phyloP scores from a whole-genome alignment of 257 asterid species.

The Solanum tarapatanum region DNA sequence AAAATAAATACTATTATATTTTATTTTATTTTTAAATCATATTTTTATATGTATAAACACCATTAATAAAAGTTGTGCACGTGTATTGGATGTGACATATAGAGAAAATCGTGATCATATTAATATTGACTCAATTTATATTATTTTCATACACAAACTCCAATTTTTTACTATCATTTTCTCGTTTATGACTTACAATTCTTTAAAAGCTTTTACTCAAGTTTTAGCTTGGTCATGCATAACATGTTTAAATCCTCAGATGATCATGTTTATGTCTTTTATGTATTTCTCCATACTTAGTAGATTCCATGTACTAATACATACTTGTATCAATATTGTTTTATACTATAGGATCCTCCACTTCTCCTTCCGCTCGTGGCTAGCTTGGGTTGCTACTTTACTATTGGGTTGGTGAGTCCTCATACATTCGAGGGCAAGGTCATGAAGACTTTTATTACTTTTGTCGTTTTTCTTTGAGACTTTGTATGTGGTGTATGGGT shows the following conservation, averaged over 20 bases:
- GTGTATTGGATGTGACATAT: neutral
- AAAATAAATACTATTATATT: too few species aligned
- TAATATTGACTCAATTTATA: neutral
- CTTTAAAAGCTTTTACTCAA: neutral
- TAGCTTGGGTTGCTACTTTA: neutral
- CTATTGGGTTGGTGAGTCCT: neutral
- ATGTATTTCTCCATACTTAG: neutral
- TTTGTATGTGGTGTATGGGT: neutral
- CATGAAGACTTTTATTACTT: neutral
- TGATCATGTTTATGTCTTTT: neutral
- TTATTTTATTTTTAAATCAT: neutral
- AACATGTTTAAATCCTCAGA: neutral
- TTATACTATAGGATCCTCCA: neutral
- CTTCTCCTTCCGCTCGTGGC: neutral
- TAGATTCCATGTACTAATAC: neutral
- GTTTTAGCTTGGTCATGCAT: neutral
- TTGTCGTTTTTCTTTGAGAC: too few species aligned
- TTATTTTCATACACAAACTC: neutral
- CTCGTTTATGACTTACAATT: neutral
- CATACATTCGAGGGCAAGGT: neutral
- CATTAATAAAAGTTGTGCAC: neutral
- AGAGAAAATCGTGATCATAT: neutral
- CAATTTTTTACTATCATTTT: too few species aligned
- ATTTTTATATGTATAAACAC: too few species aligned
- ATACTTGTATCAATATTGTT: neutral